Evolutionary conservation across 148 eudicot genomes (phyloP).

Genomic region (Amaranthus palmeri): DNA sequence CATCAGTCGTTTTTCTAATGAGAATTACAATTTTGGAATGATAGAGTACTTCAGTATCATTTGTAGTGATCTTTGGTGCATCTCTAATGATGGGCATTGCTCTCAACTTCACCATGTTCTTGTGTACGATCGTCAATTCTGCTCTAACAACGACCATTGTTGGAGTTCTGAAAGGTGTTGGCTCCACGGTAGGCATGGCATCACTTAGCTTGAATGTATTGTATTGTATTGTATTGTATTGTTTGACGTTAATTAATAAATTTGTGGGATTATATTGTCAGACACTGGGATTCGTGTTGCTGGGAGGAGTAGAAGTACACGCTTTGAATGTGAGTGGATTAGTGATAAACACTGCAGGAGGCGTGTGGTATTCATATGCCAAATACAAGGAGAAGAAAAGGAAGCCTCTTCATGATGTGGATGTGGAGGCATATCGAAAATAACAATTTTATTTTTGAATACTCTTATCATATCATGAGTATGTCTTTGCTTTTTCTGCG

Average conservation of each 20-base stretch:
- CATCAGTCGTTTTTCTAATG: constrained; percentile 4
- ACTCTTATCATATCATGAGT: no score
- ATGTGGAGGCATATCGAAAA: constrained; percentile 52
- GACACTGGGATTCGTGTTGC: constrained; percentile 79
- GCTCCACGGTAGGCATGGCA: constrained; percentile 71
- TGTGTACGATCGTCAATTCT: constrained; percentile 93
- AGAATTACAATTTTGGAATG: constrained; percentile 18
- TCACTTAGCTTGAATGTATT: no score
- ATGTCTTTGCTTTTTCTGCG: no score
- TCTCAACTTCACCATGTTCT: constrained; percentile 96
- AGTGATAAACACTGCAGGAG: constrained; percentile 81
- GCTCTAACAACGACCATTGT: constrained; percentile 95
- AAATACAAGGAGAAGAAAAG: constrained; percentile 73
- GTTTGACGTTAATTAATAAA: no score
- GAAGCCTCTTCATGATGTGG: constrained; percentile 50
- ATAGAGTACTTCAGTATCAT: constrained; percentile 71
- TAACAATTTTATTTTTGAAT: background rate
- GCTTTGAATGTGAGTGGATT: constrained; percentile 77
- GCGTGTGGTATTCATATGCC: constrained; percentile 86
- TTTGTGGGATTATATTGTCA: constrained; percentile 25
- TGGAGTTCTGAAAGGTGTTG: constrained; percentile 98
- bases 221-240: no score
- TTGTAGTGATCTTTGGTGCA: constrained; percentile 53
- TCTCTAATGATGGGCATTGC: constrained; percentile 94
- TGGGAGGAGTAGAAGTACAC: constrained; percentile 93